Base-by-base conservation (phyloP, 2,329 filamentous ascomycete genomes). In the Magnaporthiopsis poae region DNA sequence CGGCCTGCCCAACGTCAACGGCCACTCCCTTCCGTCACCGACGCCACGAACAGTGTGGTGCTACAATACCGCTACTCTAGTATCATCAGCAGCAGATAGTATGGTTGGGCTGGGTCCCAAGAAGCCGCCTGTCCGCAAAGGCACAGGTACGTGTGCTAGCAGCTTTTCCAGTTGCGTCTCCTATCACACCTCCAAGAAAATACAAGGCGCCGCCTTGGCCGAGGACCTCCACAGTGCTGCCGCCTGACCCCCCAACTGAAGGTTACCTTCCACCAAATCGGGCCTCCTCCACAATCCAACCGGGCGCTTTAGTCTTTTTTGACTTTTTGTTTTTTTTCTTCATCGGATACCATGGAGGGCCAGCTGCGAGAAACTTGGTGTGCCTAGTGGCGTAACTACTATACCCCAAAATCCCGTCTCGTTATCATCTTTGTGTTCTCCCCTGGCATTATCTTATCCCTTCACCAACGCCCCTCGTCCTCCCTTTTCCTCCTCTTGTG, bases 21-120 rank as follows among this genome's bases (percentile, higher is more conserved):
- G 46, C 21, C 46, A 25, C n/a, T 18, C 46, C 18, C 46, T 56
- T 13, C 39, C 2, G 39, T 46, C 39, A 46, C 39, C 39, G 39
- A 46, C 39, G 39, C 15, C 39, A 46, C 39, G 18, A 18, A 46
- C 39, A 46, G 39, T 46, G 39, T 46, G 39, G 39, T 46, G 39
- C 15, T 56, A n/a, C 46, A 56, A 21, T 56, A 56, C 18, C 21
- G 46, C n/a, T 25, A 56, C 21, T 21, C n/a, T n/a, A 56, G 1
- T n/a, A 52, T 56, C 18, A 56, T 56, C 46, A 56, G 46, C 46
- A 56, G 18, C 46, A 56, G 63, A 69, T 71, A 77, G 67, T 64
- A 90, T 90, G 88, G 86, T 88, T 71, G 84, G 84, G 73, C 72
- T 88, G 69, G 85, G 86, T 74, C 84, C 87, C 70, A 86, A 85